Conservation (phyloP, 2,329 filamentous ascomycete genomes). For the Ophiostoma pallidulum region DNA sequence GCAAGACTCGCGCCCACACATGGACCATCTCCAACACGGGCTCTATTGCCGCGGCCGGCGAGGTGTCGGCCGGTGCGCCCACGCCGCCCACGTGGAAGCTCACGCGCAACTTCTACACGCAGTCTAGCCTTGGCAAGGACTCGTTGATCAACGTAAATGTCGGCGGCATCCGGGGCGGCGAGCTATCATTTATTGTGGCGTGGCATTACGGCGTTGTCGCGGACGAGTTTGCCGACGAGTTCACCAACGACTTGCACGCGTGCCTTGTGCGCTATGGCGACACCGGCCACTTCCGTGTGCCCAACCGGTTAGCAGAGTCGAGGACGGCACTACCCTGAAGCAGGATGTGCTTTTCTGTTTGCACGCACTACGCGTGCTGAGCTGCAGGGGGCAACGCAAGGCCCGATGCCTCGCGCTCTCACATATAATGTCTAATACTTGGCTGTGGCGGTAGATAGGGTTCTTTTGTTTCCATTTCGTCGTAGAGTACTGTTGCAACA, state of each 20-base stretch:
- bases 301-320: background rate
- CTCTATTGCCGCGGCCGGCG: conserved; percentile 20
- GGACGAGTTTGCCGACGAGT: conserved; percentile 26
- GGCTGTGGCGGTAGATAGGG: too few relatives aligned
- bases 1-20: conserved; percentile 30
- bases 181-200: conserved; percentile 33
- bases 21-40: conserved; percentile 49
- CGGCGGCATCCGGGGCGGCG: conserved; percentile 33
- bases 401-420: background rate
- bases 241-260: conserved; percentile 29
- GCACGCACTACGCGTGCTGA: too few relatives aligned
- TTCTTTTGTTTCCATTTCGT: too few relatives aligned
- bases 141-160: conserved; percentile 37
- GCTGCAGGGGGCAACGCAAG: too few relatives aligned
- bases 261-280: conserved; percentile 18
- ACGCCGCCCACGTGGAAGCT: conserved; percentile 26
- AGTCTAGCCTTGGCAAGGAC: conserved; percentile 36
- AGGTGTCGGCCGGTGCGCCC: conserved; percentile 9
- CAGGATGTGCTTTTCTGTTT: too few relatives aligned
- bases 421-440: too few relatives aligned
- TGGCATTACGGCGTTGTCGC: conserved; percentile 40
- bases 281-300: conserved; percentile 11
- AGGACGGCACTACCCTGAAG: too few relatives aligned
- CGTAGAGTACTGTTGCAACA: too few relatives aligned
- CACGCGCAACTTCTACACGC: conserved; percentile 39